Evolutionary conservation across 2,329 filamentous ascomycete genomes (phyloP).

Genomic region (Paraphaeosphaeria sporulosa): DNA sequence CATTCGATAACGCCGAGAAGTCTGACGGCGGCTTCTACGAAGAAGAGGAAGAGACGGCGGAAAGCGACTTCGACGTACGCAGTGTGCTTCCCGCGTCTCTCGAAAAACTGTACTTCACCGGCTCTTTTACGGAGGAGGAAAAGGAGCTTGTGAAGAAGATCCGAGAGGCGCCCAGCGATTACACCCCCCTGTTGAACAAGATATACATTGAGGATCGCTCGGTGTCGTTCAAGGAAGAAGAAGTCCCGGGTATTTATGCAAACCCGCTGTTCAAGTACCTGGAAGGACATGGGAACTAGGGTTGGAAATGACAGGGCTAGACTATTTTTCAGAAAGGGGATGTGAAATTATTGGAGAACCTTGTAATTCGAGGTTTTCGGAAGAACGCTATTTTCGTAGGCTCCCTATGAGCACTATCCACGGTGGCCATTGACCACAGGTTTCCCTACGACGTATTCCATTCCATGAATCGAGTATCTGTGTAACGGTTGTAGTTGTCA

Average conservation of each 20-base stretch:
- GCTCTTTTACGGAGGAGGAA: neutral
- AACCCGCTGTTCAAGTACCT: neutral
- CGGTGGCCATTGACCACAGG: too few species aligned
- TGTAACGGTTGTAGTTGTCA: too few species aligned
- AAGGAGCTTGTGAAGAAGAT: neutral
- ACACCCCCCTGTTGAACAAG: conserved; percentile 5
- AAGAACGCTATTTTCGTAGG: too few species aligned
- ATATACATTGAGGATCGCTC: neutral
- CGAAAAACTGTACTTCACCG: neutral
- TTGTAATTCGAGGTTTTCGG: too few species aligned
- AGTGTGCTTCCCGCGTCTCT: conserved; percentile 8
- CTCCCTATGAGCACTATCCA: too few species aligned
- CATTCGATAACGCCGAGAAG: neutral
- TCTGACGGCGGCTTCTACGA: conserved; percentile 4
- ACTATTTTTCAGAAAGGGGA: neutral
- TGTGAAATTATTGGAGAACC: too few species aligned
- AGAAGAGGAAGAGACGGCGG: neutral
- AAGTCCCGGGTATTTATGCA: neutral
- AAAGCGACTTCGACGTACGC: neutral
- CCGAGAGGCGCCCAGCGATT: neutral
- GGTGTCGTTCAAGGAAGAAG: neutral
- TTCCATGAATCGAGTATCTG: too few species aligned
- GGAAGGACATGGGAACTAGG: neutral
- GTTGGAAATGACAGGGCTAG: neutral
- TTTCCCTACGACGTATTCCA: too few species aligned